phyloP scores from a whole-genome alignment of 306 rosid genomes.

The Coriaria nepalensis region DNA sequence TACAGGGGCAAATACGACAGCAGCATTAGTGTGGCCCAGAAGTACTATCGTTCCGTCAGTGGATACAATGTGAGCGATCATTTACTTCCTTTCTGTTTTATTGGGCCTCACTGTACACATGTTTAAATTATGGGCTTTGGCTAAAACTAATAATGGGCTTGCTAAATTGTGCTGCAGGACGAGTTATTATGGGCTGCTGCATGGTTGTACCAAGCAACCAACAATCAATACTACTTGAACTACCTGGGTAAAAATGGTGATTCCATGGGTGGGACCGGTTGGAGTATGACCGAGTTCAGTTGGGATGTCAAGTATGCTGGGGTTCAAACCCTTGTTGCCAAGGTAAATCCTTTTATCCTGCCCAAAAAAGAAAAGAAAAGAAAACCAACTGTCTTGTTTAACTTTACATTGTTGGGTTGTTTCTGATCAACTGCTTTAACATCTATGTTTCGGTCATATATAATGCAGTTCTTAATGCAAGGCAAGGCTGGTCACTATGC shows the following conservation, averaged over 20 bases:
- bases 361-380: too few species aligned
- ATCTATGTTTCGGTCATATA: too few species aligned
- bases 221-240: constrained; percentile 65
- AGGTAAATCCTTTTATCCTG: constrained; percentile 38
- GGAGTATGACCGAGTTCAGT: constrained; percentile 87
- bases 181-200: constrained; percentile 98
- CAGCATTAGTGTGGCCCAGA: constrained; percentile 74
- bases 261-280: constrained; percentile 95
- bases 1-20: constrained; percentile 98
- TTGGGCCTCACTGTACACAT: background rate
- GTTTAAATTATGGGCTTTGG: background rate
- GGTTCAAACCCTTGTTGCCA: constrained; percentile 80
- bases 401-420: background rate
- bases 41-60: constrained; percentile 77
- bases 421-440: background rate
- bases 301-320: constrained; percentile 99
- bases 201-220: constrained; percentile 84
- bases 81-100: too few species aligned
- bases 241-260: constrained; percentile 82
- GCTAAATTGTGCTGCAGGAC: constrained; percentile 33
- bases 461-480: constrained; percentile 79
- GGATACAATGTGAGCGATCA: constrained; percentile 68
- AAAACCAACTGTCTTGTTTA: too few species aligned
- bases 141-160: background rate
- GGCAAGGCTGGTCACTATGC: constrained; percentile 65